A percentile compares a stretch with the other conserved stretches of the same genome.
Conservation (phyloP, 805 yeast species). For the Limtongia smithiae region DNA sequence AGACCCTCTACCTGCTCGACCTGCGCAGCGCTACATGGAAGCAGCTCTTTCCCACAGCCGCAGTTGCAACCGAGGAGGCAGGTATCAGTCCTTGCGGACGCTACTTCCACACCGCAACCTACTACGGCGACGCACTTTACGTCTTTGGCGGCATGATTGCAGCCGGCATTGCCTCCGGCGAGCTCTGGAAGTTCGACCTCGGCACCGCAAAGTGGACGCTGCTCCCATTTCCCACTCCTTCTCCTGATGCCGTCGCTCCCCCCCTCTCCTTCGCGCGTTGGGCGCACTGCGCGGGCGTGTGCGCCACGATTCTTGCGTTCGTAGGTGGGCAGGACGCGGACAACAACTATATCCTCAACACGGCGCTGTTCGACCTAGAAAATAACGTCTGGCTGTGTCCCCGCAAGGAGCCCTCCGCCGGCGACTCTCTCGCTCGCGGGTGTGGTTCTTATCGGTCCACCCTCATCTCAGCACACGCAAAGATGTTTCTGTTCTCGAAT, state of each 20-base stretch:
- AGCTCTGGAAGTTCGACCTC: constrained; percentile 20
- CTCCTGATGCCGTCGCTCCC: too few species aligned
- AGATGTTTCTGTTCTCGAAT: constrained; percentile 14
- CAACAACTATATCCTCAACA: constrained; percentile 16
- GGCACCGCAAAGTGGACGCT: constrained; percentile 6
- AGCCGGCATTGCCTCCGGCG: constrained; percentile 7
- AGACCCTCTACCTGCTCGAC: constrained; percentile 19
- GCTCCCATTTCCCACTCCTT: constrained; percentile 6
- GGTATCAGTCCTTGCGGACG: constrained; percentile 4
- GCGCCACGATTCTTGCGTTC: constrained; percentile 17
- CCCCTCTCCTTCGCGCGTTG: constrained; percentile 9
- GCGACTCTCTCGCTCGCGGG: neutral
- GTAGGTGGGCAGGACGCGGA: constrained; percentile 28
- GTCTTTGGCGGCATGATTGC: constrained; percentile 19
- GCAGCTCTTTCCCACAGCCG: constrained; percentile 5
- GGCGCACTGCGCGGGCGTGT: constrained; percentile 24
- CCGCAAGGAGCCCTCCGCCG: constrained; percentile 1
- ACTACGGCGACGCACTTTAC: constrained; percentile 10
- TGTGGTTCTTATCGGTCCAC: constrained; percentile 17
- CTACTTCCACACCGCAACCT: constrained; percentile 19
- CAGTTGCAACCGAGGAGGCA: neutral
- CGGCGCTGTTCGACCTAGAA: constrained; percentile 16
- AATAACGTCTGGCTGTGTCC: constrained; percentile 11
- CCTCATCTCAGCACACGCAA: constrained; percentile 3
- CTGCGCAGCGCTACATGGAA: constrained; percentile 16